Evolutionary conservation across 2,329 filamentous ascomycete genomes (phyloP), one percentile per base, ranked within the genome.

Genomic region (Fusarium fujikuroi): DNA sequence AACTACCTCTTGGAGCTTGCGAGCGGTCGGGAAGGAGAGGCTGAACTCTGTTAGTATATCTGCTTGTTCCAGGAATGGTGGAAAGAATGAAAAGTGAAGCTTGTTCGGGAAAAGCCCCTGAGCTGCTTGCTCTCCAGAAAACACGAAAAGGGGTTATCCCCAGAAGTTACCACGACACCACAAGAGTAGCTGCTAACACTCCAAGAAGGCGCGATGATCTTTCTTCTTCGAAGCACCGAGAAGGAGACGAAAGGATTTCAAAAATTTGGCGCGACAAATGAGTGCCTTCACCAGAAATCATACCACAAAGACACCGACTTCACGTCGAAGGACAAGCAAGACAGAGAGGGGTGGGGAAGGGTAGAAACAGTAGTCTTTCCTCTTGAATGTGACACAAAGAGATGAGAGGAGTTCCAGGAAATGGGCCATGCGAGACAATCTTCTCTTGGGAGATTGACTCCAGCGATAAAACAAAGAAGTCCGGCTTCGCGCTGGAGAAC

Each of bases 1-100:
- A 14, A 23, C 11, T 57, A 69, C 71, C 71, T 72, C 14, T 73
- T 69, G 19, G 63, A 69, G 8, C 18, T 54, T 2, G 44, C 59
- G 21, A 74, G 59, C 7, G 43, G 52, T 25, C 60, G 63, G 28
- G 18, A 36, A 30, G 32, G 46, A 6, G 36, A 30, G 14, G 16
- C 71, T 73, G 2, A 3, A 12, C 4, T 8, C 18, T 7, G 34
- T 73, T 65, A 74, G 63, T 25, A 15, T 16, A 7, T 30, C 9
- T 25, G 6, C 16, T 28, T 14, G 15, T n/a, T 25, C 15, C 18
- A 7, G 15, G 11, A 16, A 21, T 21, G 19, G 7, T 9, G 34
- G 39, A 11, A 11, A 63, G 28, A 18, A 19, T 21, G 21, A 40
- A 25, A 12, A 43, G 16, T 8, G 44, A 28, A 23, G 18, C 6